Evolutionary conservation across 2,329 filamentous ascomycete species (phyloP).

Genomic region (Chrysosporium keratinophilum): DNA sequence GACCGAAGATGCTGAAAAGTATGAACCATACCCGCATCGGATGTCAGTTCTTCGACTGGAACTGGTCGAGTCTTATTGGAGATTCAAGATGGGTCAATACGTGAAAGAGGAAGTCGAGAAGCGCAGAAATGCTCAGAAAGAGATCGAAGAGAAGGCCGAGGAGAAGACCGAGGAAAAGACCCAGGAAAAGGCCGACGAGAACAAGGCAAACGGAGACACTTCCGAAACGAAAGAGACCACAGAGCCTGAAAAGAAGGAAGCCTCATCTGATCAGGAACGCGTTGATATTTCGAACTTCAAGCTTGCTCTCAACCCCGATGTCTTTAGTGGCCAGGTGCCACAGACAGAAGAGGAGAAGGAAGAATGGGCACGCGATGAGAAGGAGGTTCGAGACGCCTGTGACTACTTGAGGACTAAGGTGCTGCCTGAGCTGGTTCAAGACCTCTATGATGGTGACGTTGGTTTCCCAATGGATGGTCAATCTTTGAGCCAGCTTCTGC

Average conservation of each 20-base stretch:
- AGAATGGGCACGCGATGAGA: constrained; percentile 71
- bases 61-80: constrained; percentile 75
- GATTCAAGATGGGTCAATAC: constrained; percentile 79
- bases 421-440: constrained; percentile 74
- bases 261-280: constrained; percentile 46
- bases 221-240: constrained; percentile 26
- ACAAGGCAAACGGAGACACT: constrained; percentile 16
- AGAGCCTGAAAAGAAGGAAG: constrained; percentile 36
- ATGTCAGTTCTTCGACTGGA: constrained; percentile 93
- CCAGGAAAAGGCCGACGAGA: constrained; percentile 21
- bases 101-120: constrained; percentile 67
- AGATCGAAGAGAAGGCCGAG: constrained; percentile 27
- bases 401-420: constrained; percentile 63
- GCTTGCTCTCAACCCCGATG: constrained; percentile 86
- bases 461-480: constrained; percentile 98
- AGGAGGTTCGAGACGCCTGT: constrained; percentile 76
- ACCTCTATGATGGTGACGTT: constrained; percentile 83
- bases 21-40: constrained; percentile 70
- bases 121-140: constrained; percentile 40
- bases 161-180: constrained; percentile 23
- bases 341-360: constrained; percentile 85
- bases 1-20: constrained; percentile 63
- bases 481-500: constrained; percentile 75
- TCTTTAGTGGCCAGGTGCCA: constrained; percentile 82
- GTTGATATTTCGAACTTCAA: constrained; percentile 81